A percentile compares a stretch with the other conserved stretches of the same genome.
Conservation (phyloP, 306 rosid genomes). For the Ochetophila trinervis region DNA sequence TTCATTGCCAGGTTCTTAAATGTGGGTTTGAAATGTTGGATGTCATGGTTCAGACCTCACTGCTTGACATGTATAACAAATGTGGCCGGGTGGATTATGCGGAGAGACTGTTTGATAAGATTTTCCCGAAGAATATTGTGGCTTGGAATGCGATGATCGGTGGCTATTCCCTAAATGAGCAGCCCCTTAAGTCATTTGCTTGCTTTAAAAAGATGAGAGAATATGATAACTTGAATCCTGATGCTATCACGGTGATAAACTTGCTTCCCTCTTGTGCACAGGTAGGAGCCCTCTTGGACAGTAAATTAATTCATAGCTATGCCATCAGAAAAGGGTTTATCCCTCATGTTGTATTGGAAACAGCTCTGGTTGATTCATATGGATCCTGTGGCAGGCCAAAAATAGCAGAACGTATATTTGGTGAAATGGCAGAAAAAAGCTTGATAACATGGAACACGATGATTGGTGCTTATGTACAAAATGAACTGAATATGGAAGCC, state of each 20-base stretch:
- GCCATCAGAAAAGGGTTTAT: constrained; percentile 53
- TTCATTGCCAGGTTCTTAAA: constrained; percentile 45
- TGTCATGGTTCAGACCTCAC: constrained; percentile 46
- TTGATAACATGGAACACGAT: constrained; percentile 51
- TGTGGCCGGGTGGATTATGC: constrained; percentile 40
- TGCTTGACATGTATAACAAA: constrained; percentile 52
- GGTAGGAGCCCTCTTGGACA: constrained; percentile 37
- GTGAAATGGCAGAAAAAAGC: constrained; percentile 32
- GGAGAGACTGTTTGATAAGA: constrained; percentile 40
- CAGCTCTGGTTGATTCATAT: constrained; percentile 44
- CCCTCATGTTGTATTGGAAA: constrained; percentile 51
- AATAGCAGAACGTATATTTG: constrained; percentile 36
- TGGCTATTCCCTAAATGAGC: constrained; percentile 34
- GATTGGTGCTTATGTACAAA: constrained; percentile 41
- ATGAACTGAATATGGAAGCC: constrained; percentile 36
- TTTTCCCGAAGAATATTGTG: constrained; percentile 35
- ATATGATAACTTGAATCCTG: constrained; percentile 33
- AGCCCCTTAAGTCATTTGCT: constrained; percentile 23
- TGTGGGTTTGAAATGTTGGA: constrained; percentile 37
- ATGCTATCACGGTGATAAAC: constrained; percentile 45
- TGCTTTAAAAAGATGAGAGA: constrained; percentile 45
- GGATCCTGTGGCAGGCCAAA: constrained; percentile 38
- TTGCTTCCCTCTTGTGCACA: constrained; percentile 49
- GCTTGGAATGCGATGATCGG: constrained; percentile 62
- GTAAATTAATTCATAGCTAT: constrained; percentile 51